Evolutionary conservation across 352 stramenopile genomes (phyloP).

Genomic region (Phytophthora macrochlamydospora): DNA sequence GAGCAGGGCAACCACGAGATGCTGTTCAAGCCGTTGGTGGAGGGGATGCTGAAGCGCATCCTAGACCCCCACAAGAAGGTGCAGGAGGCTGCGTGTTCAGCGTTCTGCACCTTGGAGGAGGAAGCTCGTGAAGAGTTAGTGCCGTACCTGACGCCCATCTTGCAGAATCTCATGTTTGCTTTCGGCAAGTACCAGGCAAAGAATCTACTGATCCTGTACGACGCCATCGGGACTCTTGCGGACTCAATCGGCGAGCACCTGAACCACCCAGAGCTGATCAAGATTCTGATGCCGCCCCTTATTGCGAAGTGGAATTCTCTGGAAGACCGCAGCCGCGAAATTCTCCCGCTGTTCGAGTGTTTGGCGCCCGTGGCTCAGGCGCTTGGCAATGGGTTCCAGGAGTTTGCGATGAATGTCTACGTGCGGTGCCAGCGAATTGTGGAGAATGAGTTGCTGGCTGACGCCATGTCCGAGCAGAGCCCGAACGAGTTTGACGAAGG

Average conservation of each 20-base stretch:
- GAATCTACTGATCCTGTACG: constrained; percentile 96
- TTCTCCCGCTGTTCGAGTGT: constrained; percentile 91
- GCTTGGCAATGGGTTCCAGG: constrained; percentile 86
- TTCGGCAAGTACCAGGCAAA: constrained; percentile 95
- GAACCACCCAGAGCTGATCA: constrained; percentile 91
- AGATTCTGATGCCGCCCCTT: constrained; percentile 93
- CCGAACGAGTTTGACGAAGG: constrained; percentile 81
- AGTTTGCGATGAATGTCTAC: constrained; percentile 86
- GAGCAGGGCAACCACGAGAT: constrained; percentile 89
- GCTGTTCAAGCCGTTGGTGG: constrained; percentile 74
- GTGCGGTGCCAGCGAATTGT: constrained; percentile 82
- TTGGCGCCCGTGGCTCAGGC: constrained; percentile 86
- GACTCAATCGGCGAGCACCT: constrained; percentile 93
- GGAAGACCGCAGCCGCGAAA: constrained; percentile 78
- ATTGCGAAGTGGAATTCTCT: constrained; percentile 93
- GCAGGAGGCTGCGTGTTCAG: constrained; percentile 94
- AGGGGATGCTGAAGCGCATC: constrained; percentile 90
- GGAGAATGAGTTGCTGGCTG: constrained; percentile 83
- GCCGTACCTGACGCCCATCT: constrained; percentile 93
- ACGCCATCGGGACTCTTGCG: constrained; percentile 95
- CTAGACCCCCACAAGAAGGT: constrained; percentile 95
- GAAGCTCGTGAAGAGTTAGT: constrained; percentile 92
- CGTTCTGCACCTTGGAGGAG: constrained; percentile 95
- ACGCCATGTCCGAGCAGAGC: constrained; percentile 81
- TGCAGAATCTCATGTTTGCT: constrained; percentile 92